Evolutionary conservation across 169 alveolate genomes (phyloP), one percentile per base, ranked within the genome.

Genomic region (Eimeria maxima): DNA sequence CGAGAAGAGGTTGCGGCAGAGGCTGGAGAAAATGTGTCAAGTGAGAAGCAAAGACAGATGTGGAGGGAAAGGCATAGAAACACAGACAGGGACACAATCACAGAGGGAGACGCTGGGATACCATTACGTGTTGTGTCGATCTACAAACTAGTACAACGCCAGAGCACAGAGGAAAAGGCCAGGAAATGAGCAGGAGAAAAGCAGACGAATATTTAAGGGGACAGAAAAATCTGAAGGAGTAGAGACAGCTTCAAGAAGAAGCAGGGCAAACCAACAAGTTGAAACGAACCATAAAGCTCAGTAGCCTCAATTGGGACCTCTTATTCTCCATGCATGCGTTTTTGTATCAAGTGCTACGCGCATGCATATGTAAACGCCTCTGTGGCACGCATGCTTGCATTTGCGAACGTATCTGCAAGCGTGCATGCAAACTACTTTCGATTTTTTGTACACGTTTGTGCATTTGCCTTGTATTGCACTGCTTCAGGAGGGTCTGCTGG

Each of bases 21-120:
- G 95, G 20, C 91, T 74, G 5, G 65, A 11, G 13, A 53, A 33
- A 22, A 92, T 92, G 95, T 71, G 86, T 14, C 73, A 92, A 74
- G 95, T 78, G 60, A 22, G 91, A 10, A 18, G 24, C 29, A 45
- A 27, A 16, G 42, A n/a, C 8, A 74, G 86, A 74, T 8, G 80
- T 4, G 80, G 80, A 71, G 45, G 83, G 27, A n/a, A n/a, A 71
- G 53, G 45, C 47, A 53, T 11, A 53, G 16, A 71, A 24, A 42
- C 24, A 24, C 20, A 60, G 50, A 11, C 22, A 24, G 83, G 83
- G 27, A 5, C 2, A 22, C 47, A 24, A 33, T 24, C 10, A 71
- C 42, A 71, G 69, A 16, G 7, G 10, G 42, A 71, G 83, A 71
- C 83, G 42, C 38, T 1, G 38, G 38, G 38, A 33, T 53, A 10